Evolutionary conservation across 106 monocot species (phyloP).

Genomic region (Dendrobium catenatum): DNA sequence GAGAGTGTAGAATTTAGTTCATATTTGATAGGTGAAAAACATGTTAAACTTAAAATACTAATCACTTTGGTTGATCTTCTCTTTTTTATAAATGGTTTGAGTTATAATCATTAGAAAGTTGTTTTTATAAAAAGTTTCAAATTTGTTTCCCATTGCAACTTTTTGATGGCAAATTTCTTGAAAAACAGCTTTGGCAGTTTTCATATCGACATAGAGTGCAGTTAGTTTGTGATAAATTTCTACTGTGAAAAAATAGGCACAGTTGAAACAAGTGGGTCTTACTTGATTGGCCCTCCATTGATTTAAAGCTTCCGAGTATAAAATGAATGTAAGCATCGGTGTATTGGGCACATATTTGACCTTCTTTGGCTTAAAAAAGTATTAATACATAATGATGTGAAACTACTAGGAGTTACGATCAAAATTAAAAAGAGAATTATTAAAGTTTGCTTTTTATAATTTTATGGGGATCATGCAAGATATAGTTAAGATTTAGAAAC

Average conservation of each 20-base stretch:
- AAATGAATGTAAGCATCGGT: background rate
- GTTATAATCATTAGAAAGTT: background rate
- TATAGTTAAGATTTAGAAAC: too few species aligned
- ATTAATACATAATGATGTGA: background rate
- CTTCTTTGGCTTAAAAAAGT: background rate
- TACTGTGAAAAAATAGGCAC: background rate
- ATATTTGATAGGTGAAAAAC: background rate
- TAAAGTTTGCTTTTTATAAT: too few species aligned
- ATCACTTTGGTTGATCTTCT: background rate
- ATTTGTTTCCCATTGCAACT: too few species aligned
- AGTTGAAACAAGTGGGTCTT: background rate
- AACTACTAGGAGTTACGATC: too few species aligned
- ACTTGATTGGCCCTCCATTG: background rate
- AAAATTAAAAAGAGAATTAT: too few species aligned
- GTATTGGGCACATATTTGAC: background rate
- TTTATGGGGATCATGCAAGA: too few species aligned
- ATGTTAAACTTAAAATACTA: background rate
- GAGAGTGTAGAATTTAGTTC: too few species aligned
- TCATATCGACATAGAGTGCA: background rate
- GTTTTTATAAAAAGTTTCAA: too few species aligned
- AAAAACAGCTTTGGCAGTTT: background rate
- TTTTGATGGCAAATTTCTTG: background rate
- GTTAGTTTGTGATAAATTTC: background rate
- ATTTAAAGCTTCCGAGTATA: background rate
- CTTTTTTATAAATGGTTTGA: background rate